Base-by-base conservation (phyloP, 371 early-diverging fungal genomes). In the Mucor piriformis region DNA sequence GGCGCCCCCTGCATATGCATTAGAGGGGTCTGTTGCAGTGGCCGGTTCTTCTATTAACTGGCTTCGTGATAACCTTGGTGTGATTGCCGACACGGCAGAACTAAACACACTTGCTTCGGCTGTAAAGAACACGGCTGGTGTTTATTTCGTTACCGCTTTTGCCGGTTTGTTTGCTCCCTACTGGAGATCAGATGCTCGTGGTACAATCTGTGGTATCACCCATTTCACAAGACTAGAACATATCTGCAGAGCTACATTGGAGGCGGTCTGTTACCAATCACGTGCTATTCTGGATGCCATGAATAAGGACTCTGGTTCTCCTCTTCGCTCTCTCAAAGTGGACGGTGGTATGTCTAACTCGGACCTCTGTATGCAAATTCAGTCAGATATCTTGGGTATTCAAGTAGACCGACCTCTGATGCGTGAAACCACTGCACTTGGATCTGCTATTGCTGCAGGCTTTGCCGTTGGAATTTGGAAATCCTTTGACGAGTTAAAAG, bases 311-410 rank as follows among this genome's bases (percentile, higher is more conserved):
- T 81, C 87, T 5, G 83, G 86, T 32, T 61, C 70, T 1, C 83
- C 84, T 3, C 77, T 96, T 35, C 78, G 79, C 3, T 58, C 77
- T 3, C 82, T 97, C 35, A 88, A 90, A 37, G 98, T 95, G 4
- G 98, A 97, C 67, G 98, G 98, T n/a, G 98, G 97, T 10, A 76
- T 96, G 74, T 91, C 93, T 35, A 91, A 91, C 72, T 93, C 95
- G 5, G 93, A 95, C 59, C 48, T 91, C 6, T 81, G 87, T 57
- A 95, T 96, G 95, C 96, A 96, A 76, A 81, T 96, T 54, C 95
- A 96, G 74, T 88, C 97, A 2, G 92, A 97, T 69, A 76, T 94
- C 23, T 74, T 93, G 37, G 90, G 89, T 11, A 91, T 96, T 53
- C 70, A 82, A 32, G 95, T 96, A 21, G 82, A 82, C 13, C 84